Base-by-base conservation (phyloP, 805 yeast genomes). In the Middelhovenomyces tepae region DNA sequence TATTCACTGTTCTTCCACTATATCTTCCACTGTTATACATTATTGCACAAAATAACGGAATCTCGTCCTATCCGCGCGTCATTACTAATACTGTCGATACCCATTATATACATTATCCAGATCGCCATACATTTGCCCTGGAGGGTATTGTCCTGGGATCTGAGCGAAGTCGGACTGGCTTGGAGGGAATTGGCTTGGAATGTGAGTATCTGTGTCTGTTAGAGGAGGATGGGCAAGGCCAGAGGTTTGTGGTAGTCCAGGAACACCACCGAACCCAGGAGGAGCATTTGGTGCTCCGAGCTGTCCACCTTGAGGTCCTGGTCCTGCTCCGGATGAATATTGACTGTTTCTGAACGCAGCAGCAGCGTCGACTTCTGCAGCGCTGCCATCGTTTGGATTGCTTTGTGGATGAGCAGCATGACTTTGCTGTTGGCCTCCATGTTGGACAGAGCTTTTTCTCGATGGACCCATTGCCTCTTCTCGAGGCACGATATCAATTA, bases 401-500 rank as follows among this genome's bases (percentile, higher is more conserved):
- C 29, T 46, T 45, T 28, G 53, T 35, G 13, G 50, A 18, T 23
- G 19, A n/a, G 32, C 25, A 18, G 13, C 22, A n/a, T 27, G 18
- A 25, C 32, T 32, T 27, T 37, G 51, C 21, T 39, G 34, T 29
- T 40, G 44, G 24, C 45, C 44, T 31, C 43, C 40, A 6, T 29
- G 33, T 7, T 32, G 29, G 9, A 31, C 27, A 15, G 31, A 29
- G 13, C 31, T 16, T 22, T 28, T 9, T n/a, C 26, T 10, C 21
- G 37, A 27, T n/a, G n/a, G n/a, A 18, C 28, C 31, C 17, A 31
- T 27, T 48, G 75, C 85, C 51, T 78, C 86, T 47, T 82, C 94
- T 37, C 96, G 65, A 4, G 98, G 97, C 4, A 89, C 96, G 18
- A 91, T 85, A 54, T 91, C 99, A 45, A 91, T 91, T 36, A 91